These are phyloP conservation scores for Boehmeria nivea DNA, from an alignment of 306 rosid genomes.

Conservation along the genomic window DNA sequence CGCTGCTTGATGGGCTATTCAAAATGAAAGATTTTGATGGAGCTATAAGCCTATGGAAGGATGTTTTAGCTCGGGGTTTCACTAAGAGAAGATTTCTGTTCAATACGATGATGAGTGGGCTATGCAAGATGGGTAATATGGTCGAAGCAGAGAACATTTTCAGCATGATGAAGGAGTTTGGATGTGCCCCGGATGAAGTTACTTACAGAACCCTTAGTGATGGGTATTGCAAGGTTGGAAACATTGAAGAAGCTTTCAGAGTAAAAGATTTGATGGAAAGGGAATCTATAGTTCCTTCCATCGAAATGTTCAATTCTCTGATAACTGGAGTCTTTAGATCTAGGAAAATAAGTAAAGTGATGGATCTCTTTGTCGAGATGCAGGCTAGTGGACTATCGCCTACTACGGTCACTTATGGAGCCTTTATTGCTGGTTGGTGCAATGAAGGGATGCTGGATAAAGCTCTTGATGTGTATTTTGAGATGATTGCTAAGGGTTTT, in stretches of 20 bases:
- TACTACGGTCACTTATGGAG: slow-evolving; percentile 59
- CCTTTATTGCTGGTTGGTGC: slow-evolving; percentile 85
- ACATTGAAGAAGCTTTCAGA: slow-evolving; percentile 54
- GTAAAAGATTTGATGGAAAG: slow-evolving; percentile 55
- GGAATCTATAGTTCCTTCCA: slow-evolving; percentile 42
- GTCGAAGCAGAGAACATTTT: slow-evolving; percentile 58
- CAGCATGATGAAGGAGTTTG: slow-evolving; percentile 66
- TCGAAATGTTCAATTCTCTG: slow-evolving; percentile 82
- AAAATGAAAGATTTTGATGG: slow-evolving; percentile 53
- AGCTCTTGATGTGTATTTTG: slow-evolving; percentile 57
- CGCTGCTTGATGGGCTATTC: slow-evolving; percentile 61
- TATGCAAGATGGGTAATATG: slow-evolving; percentile 74
- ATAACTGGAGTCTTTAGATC: slow-evolving; percentile 58
- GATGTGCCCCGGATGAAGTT: slow-evolving; percentile 62
- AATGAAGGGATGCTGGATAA: slow-evolving; percentile 58
- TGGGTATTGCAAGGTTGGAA: slow-evolving; percentile 64
- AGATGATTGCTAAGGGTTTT: slow-evolving; percentile 65
- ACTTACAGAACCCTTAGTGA: slow-evolving; percentile 66
- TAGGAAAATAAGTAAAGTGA: slow-evolving; percentile 37
- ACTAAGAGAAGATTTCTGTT: slow-evolving; percentile 45
- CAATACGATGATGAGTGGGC: slow-evolving; percentile 70
- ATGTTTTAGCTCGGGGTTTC: slow-evolving; percentile 51
- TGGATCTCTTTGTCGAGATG: slow-evolving; percentile 58
- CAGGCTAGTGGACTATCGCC: slow-evolving; percentile 54
- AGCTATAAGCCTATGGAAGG: slow-evolving; percentile 59